Conservation (phyloP, 164 flowering plant species). For the Aristolochia californica region DNA sequence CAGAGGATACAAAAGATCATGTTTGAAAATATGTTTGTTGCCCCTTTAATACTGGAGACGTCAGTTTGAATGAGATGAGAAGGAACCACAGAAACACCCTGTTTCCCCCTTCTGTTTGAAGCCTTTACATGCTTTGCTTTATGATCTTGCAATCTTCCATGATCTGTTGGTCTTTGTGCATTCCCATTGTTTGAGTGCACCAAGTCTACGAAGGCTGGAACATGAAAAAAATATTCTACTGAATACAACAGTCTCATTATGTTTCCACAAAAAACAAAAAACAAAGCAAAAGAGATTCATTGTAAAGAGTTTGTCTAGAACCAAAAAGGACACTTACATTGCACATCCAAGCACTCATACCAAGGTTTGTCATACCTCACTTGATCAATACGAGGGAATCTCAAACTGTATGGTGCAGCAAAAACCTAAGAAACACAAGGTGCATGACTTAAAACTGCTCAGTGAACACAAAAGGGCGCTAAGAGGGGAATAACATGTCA, state of each 20-base stretch:
- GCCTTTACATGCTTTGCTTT: conserved; percentile 31
- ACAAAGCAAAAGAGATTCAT: too few relatives aligned
- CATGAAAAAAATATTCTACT: neutral
- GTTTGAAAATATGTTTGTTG: conserved; percentile 54
- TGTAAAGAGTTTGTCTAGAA: too few relatives aligned
- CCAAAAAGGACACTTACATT: conserved; percentile 39
- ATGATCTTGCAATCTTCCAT: conserved; percentile 24
- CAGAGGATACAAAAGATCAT: conserved; percentile 87
- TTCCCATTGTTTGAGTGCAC: conserved; percentile 89
- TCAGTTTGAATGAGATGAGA: conserved; percentile 77
- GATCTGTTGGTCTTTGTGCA: conserved; percentile 43
- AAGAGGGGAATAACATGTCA: too few relatives aligned
- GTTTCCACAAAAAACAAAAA: too few relatives aligned
- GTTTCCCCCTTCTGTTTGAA: conserved; percentile 43
- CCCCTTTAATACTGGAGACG: conserved; percentile 53
- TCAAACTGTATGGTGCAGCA: conserved; percentile 91
- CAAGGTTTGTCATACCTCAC: conserved; percentile 97
- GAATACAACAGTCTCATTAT: neutral
- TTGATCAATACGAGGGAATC: conserved; percentile 90
- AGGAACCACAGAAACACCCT: conserved; percentile 52
- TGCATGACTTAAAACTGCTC: neutral
- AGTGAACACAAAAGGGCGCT: too few relatives aligned
- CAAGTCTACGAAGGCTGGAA: conserved; percentile 69
- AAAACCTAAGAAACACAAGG: conserved; percentile 46
- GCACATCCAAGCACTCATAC: conserved; percentile 97